phyloP scores from a whole-genome alignment of 139 green algal species.

The Chlamydomonas sp. region DNA sequence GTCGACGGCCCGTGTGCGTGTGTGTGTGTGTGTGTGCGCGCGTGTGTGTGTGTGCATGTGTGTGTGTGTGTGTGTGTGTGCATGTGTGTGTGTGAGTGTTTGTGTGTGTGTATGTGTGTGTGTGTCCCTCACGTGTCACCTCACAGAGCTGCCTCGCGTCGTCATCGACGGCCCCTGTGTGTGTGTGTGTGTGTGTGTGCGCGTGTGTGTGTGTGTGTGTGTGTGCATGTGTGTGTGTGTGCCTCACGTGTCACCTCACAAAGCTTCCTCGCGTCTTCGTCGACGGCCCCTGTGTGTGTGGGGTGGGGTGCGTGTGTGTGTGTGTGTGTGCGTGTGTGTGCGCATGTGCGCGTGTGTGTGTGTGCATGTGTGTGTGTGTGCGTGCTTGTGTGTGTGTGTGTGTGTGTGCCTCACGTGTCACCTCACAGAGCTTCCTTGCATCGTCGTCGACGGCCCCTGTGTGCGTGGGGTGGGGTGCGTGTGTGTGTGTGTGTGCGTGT shows the following conservation, averaged over 20 bases:
- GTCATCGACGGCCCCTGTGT: background rate
- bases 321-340: background rate
- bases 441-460: too few relatives aligned
- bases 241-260: too few relatives aligned
- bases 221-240: too few relatives aligned
- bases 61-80: background rate
- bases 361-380: background rate
- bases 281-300: too few relatives aligned
- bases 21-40: background rate
- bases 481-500: background rate
- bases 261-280: too few relatives aligned
- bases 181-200: too few relatives aligned
- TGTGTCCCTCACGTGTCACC: background rate
- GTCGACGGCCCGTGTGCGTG: too few relatives aligned
- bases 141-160: too few relatives aligned
- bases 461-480: too few relatives aligned
- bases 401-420: background rate
- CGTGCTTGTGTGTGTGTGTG: background rate
- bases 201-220: too few relatives aligned
- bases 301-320: background rate
- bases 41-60: too few relatives aligned
- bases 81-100: background rate
- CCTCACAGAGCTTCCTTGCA: too few relatives aligned
- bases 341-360: background rate
- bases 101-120: background rate